Evolutionary conservation across 129 eudicot species (phyloP).

Genomic region (Chrysanthemum makinoi): DNA sequence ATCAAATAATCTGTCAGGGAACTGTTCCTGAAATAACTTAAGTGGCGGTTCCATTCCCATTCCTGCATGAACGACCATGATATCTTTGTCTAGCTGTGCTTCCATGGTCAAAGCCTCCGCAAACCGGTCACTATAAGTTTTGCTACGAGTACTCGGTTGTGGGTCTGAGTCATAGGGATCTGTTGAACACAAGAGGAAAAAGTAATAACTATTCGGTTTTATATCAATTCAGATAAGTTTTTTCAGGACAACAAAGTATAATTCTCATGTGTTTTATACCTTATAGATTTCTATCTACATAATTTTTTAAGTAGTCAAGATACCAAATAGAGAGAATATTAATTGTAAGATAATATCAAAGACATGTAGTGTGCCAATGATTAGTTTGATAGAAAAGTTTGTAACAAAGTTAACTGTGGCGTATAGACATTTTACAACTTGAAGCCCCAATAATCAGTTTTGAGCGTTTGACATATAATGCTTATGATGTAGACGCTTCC

Average conservation of each 20-base stretch:
- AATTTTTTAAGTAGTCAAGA: not conserved
- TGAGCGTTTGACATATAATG: too few relatives aligned
- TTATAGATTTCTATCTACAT: not conserved
- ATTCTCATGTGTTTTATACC: not conserved
- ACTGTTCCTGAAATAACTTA: conserved; percentile 45
- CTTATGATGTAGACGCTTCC: too few relatives aligned
- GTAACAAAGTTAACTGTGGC: too few relatives aligned
- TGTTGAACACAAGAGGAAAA: conserved; percentile 33
- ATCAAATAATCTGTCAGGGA: conserved; percentile 70
- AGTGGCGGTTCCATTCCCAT: conserved; percentile 80
- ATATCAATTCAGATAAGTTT: not conserved
- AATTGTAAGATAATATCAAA: not conserved
- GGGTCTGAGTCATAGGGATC: conserved; percentile 43
- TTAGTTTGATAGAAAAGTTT: too few relatives aligned
- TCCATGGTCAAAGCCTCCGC: conserved; percentile 60
- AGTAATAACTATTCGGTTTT: conserved; percentile 1
- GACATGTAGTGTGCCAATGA: too few relatives aligned
- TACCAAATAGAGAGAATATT: not conserved
- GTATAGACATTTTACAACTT: too few relatives aligned
- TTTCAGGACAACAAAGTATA: not conserved
- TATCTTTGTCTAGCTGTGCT: conserved; percentile 78
- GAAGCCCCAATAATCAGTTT: too few relatives aligned
- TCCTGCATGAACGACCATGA: conserved; percentile 88
- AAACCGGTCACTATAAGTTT: conserved; percentile 64
- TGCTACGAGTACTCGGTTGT: conserved; percentile 34